Conservation (phyloP, 345 rosid genomes). For the Citrus unshiu region DNA sequence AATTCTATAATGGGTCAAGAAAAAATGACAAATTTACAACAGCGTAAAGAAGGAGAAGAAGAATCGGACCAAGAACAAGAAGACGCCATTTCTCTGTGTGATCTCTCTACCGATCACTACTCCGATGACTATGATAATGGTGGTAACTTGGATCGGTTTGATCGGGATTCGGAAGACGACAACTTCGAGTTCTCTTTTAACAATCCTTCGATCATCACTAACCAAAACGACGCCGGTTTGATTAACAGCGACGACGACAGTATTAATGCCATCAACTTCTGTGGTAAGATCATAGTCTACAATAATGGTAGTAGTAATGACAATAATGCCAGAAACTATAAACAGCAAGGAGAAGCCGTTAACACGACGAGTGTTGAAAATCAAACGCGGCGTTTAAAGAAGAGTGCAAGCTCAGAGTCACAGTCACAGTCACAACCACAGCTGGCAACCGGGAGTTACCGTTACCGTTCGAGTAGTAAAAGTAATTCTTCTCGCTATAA, state of each 20-base stretch:
- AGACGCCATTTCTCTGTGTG: slow-evolving; percentile 28
- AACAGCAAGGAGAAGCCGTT: neutral
- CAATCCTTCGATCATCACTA: neutral
- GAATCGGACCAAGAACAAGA: slow-evolving; percentile 18
- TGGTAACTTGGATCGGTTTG: no score
- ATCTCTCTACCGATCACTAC: slow-evolving; percentile 11
- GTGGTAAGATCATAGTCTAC: slow-evolving; percentile 14
- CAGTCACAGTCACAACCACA: neutral
- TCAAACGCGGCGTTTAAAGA: neutral
- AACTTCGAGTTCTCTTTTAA: slow-evolving; percentile 9
- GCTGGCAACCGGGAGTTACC: neutral
- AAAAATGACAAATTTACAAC: neutral
- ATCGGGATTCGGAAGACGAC: neutral
- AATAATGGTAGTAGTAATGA: neutral
- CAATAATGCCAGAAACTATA: neutral
- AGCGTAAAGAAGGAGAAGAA: neutral
- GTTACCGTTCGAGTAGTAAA: neutral
- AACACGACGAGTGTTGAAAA: neutral
- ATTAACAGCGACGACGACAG: neutral
- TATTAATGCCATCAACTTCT: slow-evolving; percentile 13
- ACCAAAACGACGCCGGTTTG: neutral
- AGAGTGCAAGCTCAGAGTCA: neutral
- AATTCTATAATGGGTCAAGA: neutral
- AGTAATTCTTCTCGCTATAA: neutral
- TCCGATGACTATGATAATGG: no score